Evolutionary conservation across 179 eudicot species (phyloP).

Genomic region (Gypsophila paniculata): DNA sequence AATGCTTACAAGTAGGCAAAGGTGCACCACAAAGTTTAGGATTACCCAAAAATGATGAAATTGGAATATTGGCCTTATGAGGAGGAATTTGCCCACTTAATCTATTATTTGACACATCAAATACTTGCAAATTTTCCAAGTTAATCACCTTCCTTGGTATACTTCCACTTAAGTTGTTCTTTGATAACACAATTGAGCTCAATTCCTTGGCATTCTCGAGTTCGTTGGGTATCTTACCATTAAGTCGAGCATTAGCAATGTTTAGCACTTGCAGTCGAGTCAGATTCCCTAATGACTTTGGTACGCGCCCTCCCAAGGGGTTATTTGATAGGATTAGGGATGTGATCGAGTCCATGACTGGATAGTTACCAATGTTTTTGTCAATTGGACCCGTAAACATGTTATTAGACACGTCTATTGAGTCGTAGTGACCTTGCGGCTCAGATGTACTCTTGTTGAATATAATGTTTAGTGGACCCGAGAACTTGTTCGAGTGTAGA

Average conservation of each 20-base stretch:
- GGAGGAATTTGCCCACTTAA: conserved; percentile 69
- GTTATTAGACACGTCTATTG: conserved; percentile 63
- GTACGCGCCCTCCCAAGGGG: conserved; percentile 57
- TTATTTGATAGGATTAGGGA: conserved; percentile 58
- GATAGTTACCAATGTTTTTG: conserved; percentile 37
- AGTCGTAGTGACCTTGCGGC: conserved; percentile 53
- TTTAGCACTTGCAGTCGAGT: conserved; percentile 38
- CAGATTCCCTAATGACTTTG: conserved; percentile 58
- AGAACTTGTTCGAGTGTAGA: conserved; percentile 63
- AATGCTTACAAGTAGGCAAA: conserved; percentile 33
- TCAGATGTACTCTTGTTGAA: conserved; percentile 32
- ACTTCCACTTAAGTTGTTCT: conserved; percentile 44
- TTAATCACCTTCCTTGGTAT: conserved; percentile 56
- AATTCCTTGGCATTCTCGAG: conserved; percentile 46
- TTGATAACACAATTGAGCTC: conserved; percentile 44
- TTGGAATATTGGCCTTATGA: conserved; percentile 32
- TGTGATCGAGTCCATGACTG: conserved; percentile 38
- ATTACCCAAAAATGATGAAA: conserved; percentile 34
- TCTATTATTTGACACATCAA: conserved; percentile 60
- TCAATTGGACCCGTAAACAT: conserved; percentile 51
- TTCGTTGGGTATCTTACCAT: conserved; percentile 53
- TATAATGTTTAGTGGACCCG: conserved; percentile 38
- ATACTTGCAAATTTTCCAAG: conserved; percentile 31
- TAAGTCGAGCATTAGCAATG: conserved; percentile 32
- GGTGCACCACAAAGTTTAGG: conserved; percentile 40